Evolutionary conservation across 768 basidiomycete species (phyloP), one percentile per base, ranked within the genome.

Genomic region (Xerocomus potaroensis): DNA sequence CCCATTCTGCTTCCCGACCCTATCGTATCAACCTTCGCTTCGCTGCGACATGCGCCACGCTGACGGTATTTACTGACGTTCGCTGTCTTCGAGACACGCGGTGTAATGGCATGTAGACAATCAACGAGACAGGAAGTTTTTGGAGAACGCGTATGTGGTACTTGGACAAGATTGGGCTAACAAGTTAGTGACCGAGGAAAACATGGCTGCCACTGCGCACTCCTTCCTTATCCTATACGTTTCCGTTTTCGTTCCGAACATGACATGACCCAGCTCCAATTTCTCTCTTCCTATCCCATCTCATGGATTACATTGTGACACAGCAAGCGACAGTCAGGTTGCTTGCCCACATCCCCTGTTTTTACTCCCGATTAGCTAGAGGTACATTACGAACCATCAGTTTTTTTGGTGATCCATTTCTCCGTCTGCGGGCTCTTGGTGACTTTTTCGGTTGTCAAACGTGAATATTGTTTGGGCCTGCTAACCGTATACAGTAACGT

Each of bases 321-420:
- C 24, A 22, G 19, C 23, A 23, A 22, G 18, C 22, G 27, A 39
- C n/a, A 22, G 9, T n/a, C 29, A 47, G 43, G 35, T 56, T 26
- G 1, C 37, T 45, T 30, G 48, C n/a, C 23, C 10, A 11, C 36
- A 23, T 26, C 36, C 12, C 11, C n/a, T 5, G 29, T 21, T 0
- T 32, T 24, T 34, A 15, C 19, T 32, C 19, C 16, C 24, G 11
- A 26, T 16, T 33, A 16, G n/a, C 32, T 54, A 54, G 43, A 55
- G 47, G 40, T 45, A 45, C 27, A 16, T 24, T 42, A 55, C 27
- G 10, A 18, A 31, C 9, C 21, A 19, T 15, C 4, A 8, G 9
- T 12, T 27, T 5, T 22, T 35, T n/a, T n/a, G 5, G 27, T 29
- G n/a, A 18, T 41, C 3, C 27, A 40, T 29, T 11, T 40, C 19